Evolutionary conservation across 140 eudicot genomes (phyloP), one percentile per base, ranked within the genome.

Genomic region (Senecio squalidus): DNA sequence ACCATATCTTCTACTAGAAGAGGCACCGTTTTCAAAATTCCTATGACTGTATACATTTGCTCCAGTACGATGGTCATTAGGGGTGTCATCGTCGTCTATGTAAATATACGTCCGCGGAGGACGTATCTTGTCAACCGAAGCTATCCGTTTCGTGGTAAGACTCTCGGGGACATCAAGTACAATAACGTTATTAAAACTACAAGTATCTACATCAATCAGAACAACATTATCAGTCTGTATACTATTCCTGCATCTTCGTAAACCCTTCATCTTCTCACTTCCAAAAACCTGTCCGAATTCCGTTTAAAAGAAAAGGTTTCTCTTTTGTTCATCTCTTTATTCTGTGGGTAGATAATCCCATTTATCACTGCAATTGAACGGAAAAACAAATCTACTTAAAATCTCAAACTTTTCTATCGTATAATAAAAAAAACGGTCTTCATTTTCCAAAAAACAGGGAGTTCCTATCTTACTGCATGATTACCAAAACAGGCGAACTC

Each of bases 1-100:
- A 55, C 34, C 76, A 22, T 27, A 65, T 60, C 78, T 61, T 62
- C 34, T 67, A 53, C 84, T 80, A 1, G 88, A 74, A 16, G 88
- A 74, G 22, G 93, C 60, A 34, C 70, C 79, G 62, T 56, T 46
- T 27, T 65, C 58, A 31, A 47, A 66, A 21, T 76, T 63, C 64
- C 60, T 71, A 5, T 33, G 49, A 60, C 11, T 29, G 22, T 41
- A 43, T 31, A 50, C 36, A 31, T 26, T 8, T 26, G 33, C 61
- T 18, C 25, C 60, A 60, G 65, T 24, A 41, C 49, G 45, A 25
- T 62, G 20, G 41, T 70, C 23, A 29, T 62, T 64, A 17, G 71
- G 25, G 60, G 28, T 66, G 25, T 86, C 97, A 63, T 81, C 97
- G 39, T 90, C 98, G 55, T 91, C 94, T 66, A 91, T 74, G 71